These are phyloP conservation scores for Hemileia vastatrix DNA, from an alignment of 1,284 basidiomycete genomes.

Conservation along the genomic window DNA sequence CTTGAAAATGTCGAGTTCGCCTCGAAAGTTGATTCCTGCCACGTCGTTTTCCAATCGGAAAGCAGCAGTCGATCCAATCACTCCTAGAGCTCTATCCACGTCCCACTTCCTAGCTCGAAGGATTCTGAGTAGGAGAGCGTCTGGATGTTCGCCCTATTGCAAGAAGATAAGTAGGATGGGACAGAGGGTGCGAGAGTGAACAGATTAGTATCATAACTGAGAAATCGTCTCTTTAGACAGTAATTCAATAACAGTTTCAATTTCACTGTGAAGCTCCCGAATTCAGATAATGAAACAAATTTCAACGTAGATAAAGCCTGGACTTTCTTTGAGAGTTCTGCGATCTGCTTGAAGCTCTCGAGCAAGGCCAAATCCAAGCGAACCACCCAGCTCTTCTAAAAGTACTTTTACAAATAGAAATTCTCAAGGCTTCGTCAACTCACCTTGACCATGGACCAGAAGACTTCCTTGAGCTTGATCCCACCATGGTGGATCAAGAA, in stretches of 20 bases:
- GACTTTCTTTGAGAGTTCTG: too few species aligned
- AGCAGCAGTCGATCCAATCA: slow-evolving; percentile 30
- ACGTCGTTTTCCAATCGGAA: slow-evolving; percentile 33
- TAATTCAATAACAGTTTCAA: too few species aligned
- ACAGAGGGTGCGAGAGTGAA: background rate
- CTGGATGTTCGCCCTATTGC: slow-evolving; percentile 35
- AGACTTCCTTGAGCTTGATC: slow-evolving; percentile 31
- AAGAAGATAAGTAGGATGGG: background rate
- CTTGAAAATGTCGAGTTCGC: slow-evolving; percentile 30
- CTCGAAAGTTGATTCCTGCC: slow-evolving; percentile 28
- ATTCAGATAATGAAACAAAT: too few species aligned
- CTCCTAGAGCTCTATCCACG: slow-evolving; percentile 31
- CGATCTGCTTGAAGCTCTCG: too few species aligned
- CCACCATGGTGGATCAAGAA: slow-evolving; percentile 36
- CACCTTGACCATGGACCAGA: slow-evolving; percentile 36
- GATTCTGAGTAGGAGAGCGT: slow-evolving; percentile 30
- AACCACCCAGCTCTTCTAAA: too few species aligned
- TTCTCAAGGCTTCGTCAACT: background rate
- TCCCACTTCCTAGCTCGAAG: slow-evolving; percentile 27
- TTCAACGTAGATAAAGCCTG: too few species aligned
- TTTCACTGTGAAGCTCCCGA: too few species aligned
- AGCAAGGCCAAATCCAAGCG: too few species aligned
- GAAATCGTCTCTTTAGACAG: too few species aligned
- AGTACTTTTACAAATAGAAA: too few species aligned
- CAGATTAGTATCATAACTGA: background rate